phyloP scores from a whole-genome alignment of 2,329 filamentous ascomycete genomes.

The Tolypocladium sp. region DNA sequence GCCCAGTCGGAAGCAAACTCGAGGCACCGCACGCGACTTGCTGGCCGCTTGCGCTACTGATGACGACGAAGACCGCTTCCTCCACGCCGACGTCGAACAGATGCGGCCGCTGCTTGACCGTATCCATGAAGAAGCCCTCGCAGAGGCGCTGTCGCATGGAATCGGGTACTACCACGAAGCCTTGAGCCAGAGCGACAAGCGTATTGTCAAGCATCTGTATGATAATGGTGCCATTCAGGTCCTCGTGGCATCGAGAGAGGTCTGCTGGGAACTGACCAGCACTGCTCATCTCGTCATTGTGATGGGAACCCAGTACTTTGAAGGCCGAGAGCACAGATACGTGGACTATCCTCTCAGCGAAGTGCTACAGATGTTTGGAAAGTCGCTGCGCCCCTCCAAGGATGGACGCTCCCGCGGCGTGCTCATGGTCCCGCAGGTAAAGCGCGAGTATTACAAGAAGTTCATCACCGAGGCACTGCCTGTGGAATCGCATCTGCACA shows the following conservation, averaged over 20 bases:
- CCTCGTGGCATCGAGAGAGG: slow-evolving; percentile 67
- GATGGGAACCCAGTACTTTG: slow-evolving; percentile 97
- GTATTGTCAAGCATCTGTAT: slow-evolving; percentile 88
- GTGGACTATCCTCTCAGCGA: slow-evolving; percentile 93
- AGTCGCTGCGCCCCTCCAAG: slow-evolving; percentile 68
- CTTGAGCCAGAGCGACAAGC: slow-evolving; percentile 77
- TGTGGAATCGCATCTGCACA: slow-evolving; percentile 87
- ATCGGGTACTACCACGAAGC: slow-evolving; percentile 98
- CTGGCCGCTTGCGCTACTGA: slow-evolving; percentile 81
- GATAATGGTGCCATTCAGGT: slow-evolving; percentile 84
- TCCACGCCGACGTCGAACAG: slow-evolving; percentile 76
- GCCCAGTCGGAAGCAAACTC: slow-evolving; percentile 85
- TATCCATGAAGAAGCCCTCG: slow-evolving; percentile 77
- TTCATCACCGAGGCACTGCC: slow-evolving; percentile 94
- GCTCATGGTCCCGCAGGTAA: slow-evolving; percentile 91
- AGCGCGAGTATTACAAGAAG: slow-evolving; percentile 97
- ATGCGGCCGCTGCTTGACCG: slow-evolving; percentile 73
- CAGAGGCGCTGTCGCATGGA: slow-evolving; percentile 84
- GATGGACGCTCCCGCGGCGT: slow-evolving; percentile 82
- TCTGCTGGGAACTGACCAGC: slow-evolving; percentile 89
- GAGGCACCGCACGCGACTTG: slow-evolving; percentile 77
- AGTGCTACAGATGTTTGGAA: slow-evolving; percentile 95
- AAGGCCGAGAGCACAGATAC: slow-evolving; percentile 93
- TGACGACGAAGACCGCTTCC: slow-evolving; percentile 87
- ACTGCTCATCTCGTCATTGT: slow-evolving; percentile 86